phyloP scores from a whole-genome alignment of 1,284 basidiomycete species.

The Schizophyllum commune region DNA sequence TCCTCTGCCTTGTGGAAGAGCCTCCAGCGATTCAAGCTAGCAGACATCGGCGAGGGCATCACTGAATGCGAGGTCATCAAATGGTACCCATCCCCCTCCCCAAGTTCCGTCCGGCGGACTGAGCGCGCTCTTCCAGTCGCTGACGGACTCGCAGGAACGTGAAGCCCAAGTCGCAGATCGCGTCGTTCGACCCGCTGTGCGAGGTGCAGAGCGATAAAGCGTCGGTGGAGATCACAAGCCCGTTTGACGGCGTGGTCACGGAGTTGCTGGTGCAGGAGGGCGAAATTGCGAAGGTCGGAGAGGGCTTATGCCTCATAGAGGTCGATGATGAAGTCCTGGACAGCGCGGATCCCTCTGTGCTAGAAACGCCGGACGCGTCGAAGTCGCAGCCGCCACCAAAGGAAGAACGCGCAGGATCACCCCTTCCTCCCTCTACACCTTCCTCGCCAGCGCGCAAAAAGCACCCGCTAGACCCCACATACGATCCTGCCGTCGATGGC shows the following conservation, averaged over 20 bases:
- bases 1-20: conserved; percentile 34
- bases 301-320: conserved; percentile 78
- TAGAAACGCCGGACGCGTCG: conserved; percentile 2
- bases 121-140: conserved; percentile 1
- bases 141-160: conserved; percentile 41
- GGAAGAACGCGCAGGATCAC: conserved; percentile 1
- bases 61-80: conserved; percentile 87
- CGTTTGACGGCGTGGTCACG: conserved; percentile 74
- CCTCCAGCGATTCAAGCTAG: conserved; percentile 76
- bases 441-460: conserved; percentile 20
- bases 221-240: conserved; percentile 89
- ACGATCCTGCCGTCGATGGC: conserved; percentile 13
- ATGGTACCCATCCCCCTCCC: conserved; percentile 41
- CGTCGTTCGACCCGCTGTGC: conserved; percentile 82
- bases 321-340: conserved; percentile 50
- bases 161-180: conserved; percentile 47
- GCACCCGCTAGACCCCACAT: conserved; percentile 66
- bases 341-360: conserved; percentile 10
- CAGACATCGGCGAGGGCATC: conserved; percentile 91
- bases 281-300: conserved; percentile 82
- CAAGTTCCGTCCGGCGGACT: not conserved
- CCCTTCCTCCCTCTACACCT: conserved; percentile 5
- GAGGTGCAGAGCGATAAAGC: conserved; percentile 96
- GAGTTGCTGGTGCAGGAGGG: conserved; percentile 76
- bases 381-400: not conserved